A percentile compares a stretch with the other conserved stretches of the same genome.
Conservation (phyloP, 73 alveolate species). For the Chromera velia region DNA sequence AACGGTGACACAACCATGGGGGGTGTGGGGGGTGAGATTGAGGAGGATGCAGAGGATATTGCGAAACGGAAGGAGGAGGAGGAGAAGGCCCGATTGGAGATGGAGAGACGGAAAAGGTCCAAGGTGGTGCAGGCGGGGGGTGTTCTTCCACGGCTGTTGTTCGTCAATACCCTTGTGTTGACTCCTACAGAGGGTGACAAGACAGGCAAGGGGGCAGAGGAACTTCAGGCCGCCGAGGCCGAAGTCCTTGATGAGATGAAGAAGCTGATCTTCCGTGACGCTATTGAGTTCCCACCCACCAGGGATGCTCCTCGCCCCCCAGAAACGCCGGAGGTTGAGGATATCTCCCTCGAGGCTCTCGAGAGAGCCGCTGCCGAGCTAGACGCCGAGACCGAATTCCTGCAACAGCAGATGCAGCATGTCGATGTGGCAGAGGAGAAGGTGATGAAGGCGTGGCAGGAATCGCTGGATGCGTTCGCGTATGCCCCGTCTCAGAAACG, state of each 20-base stretch:
- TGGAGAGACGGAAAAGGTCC: slow-evolving; percentile 21
- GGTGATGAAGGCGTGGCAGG: too few species aligned
- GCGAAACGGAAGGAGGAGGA: slow-evolving; percentile 41
- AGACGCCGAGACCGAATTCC: too few species aligned
- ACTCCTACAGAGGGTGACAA: neutral
- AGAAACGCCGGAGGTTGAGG: neutral
- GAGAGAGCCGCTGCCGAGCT: too few species aligned
- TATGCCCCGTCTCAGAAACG: too few species aligned
- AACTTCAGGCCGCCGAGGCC: too few species aligned
- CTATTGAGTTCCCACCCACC: neutral
- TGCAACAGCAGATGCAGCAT: too few species aligned
- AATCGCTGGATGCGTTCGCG: too few species aligned
- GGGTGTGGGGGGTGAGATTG: slow-evolving; percentile 25
- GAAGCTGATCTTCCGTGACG: neutral
- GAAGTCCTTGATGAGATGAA: too few species aligned
- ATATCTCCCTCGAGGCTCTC: too few species aligned
- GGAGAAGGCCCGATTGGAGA: slow-evolving; percentile 15
- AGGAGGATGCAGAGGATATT: slow-evolving; percentile 53
- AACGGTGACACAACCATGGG: slow-evolving; percentile 46
- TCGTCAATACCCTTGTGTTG: slow-evolving; percentile 3
- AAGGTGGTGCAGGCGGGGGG: slow-evolving; percentile 26
- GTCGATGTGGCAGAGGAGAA: too few species aligned
- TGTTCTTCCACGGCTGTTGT: slow-evolving; percentile 49
- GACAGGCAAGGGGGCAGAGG: too few species aligned
- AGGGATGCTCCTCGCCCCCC: neutral